Base-by-base conservation (phyloP, 306 rosid species). In the Astragalus membranaceus region DNA sequence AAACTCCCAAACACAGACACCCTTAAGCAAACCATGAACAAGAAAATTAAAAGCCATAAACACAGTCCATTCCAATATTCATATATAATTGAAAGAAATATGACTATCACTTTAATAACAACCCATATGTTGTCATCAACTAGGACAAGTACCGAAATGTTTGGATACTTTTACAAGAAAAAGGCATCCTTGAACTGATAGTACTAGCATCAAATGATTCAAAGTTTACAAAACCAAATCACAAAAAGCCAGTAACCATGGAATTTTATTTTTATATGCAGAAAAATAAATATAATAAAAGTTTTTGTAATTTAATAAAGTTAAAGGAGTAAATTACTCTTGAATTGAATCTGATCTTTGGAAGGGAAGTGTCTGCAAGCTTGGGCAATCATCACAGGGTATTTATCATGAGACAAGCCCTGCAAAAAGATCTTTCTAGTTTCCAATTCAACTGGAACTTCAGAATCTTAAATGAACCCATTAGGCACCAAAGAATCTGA, bases 301-400 rank as follows among this genome's bases (percentile, higher is more conserved):
- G 20, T 3, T 4, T 50, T 5, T 3, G 44, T 48, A 57, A 17
- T 39, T 4, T 10, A 32, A n/a, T n/a, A n/a, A n/a, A n/a, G n/a
- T n/a, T n/a, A n/a, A n/a, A 10, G 67, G 10, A 41, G 43, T 1
- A 3, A 74, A 20, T 84, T 88, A 94, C 95, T 94, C 89, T 94
- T 90, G 84, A 88, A 90, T 63, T 93, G 98, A 57, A 64, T 78
- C 32, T 84, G 89, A 73, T 90, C 98, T 79, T 88, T 88, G 14
- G 97, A 16, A 70, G 92, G 84, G 69, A 79, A 90, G 82, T 94
- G 98, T 61, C 67, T 85, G 76, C 64, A 37, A 17, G 81, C 83
- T 64, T 79, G 87, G 29, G 88, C n/a, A 71, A 90, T 41, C 86
- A 88, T 3, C 12, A 94, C 20, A 7, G 97, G 85, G 72, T 67